Evolutionary conservation across 2,329 filamentous ascomycete genomes (phyloP).

Genomic region (Colletotrichum sp.): DNA sequence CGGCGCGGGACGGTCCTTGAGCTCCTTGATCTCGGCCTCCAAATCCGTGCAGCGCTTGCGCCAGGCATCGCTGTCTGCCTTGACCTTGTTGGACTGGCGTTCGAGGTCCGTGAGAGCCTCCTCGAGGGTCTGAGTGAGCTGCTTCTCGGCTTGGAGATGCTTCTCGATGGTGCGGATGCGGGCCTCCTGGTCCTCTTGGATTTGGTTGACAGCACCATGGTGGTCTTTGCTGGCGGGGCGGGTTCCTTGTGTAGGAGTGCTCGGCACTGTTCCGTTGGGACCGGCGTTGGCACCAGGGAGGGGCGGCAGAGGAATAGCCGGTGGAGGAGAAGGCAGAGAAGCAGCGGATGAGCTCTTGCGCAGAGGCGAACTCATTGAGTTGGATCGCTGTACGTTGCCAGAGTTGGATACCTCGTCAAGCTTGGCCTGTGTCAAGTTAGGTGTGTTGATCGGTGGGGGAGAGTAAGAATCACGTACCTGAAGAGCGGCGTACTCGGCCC

Average conservation of each 20-base stretch:
- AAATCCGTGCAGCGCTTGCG: conserved; percentile 82
- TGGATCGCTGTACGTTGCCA: conserved; percentile 59
- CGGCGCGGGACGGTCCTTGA: conserved; percentile 54
- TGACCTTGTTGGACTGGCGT: conserved; percentile 88
- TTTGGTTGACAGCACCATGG: conserved; percentile 69
- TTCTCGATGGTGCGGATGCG: conserved; percentile 97
- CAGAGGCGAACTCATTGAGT: conserved; percentile 69
- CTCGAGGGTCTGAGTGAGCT: conserved; percentile 92
- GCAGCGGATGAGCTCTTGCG: conserved; percentile 85
- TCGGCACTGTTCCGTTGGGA: conserved; percentile 44
- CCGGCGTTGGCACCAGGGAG: conserved; percentile 67
- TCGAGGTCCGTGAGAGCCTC: conserved; percentile 95
- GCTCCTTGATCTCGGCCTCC: conserved; percentile 73
- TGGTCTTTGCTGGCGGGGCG: conserved; percentile 84
- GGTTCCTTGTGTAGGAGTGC: conserved; percentile 56
- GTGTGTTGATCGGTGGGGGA: not conserved
- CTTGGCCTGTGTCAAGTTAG: conserved; percentile 52
- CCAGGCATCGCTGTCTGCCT: conserved; percentile 88
- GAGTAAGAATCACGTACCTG: conserved; percentile 64
- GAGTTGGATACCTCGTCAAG: not conserved
- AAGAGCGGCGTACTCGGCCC: conserved; percentile 74
- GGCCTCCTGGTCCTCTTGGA: conserved; percentile 93
- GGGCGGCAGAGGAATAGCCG: conserved; percentile 93
- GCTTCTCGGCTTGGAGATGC: conserved; percentile 93
- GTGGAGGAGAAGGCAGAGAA: conserved; percentile 90